phyloP scores from a whole-genome alignment of 2,329 filamentous ascomycete species.

The Cryphonectria nitschkei region DNA sequence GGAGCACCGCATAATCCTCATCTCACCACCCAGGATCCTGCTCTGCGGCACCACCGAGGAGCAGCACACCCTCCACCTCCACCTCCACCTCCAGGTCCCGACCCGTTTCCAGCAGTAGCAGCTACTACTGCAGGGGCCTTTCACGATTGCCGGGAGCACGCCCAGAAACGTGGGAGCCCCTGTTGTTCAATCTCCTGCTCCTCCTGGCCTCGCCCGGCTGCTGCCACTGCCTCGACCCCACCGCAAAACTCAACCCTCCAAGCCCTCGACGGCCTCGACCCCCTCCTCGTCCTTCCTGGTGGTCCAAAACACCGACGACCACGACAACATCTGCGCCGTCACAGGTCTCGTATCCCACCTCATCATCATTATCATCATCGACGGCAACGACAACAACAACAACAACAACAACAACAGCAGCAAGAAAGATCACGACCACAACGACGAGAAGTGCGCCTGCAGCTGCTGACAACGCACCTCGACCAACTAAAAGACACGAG shows the following conservation, averaged over 20 bases:
- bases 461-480: background rate
- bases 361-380: background rate
- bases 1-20: background rate
- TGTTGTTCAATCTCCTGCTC: slow-evolving; percentile 24
- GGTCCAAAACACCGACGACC: background rate
- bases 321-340: background rate
- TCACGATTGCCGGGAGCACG: slow-evolving; percentile 15
- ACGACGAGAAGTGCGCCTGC: background rate
- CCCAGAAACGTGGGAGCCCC: slow-evolving; percentile 19
- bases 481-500: slow-evolving; percentile 2
- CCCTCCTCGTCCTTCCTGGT: background rate
- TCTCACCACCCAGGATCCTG: slow-evolving; percentile 2
- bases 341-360: background rate
- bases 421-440: background rate
- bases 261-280: background rate
- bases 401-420: background rate
- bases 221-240: background rate
- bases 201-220: background rate
- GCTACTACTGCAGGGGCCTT: slow-evolving; percentile 5
- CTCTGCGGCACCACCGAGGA: background rate
- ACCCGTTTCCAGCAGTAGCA: slow-evolving; percentile 2
- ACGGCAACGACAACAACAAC: background rate
- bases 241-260: slow-evolving; percentile 2
- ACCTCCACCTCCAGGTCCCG: slow-evolving; percentile 9
- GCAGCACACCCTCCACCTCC: background rate